Base-by-base conservation (phyloP, 2,329 filamentous ascomycete species). In the Aureobasidium sp. region DNA sequence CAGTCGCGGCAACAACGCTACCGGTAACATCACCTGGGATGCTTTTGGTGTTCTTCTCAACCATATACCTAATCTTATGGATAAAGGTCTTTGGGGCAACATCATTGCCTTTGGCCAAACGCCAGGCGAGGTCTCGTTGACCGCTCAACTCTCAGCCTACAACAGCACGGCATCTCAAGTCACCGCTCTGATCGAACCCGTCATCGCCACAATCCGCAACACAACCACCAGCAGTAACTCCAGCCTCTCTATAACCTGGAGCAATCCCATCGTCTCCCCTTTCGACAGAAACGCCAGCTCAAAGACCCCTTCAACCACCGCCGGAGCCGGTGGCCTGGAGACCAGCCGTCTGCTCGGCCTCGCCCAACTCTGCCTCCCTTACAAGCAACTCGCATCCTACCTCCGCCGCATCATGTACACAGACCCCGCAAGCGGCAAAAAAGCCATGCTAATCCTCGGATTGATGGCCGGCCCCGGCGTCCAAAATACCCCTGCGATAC, bases 11-110 rank as follows among this genome's bases (percentile, higher is more conserved):
- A 52, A 61, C 20, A 48, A 48, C 25, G 48, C 36, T 29, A 61
- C 59, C 11, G 59, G 59, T 17, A 61, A 39, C 20, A 27, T 34
- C 3, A 44, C 49, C 39, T 52, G 59, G 39, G 45, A 51, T n/a
- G 47, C 59, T 6, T 52, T 61, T 14, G 36, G 22, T 11, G 37
- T 52, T 9, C 29, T 55, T 9, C 22, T 61, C 20, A 45, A 42
- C 39, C 47, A 47, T 5, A 31, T 55, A 5, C 47, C 47, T 9
- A 20, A n/a, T 9, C 48, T 61, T 11, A 51, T 52, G 47, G 48
- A 39, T 6, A 45, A 61, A 31, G 49, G 49, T 4, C 9, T 61
- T 27, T 52, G 47, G 34, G 59, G 45, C 22, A 52, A 61, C 22
- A n/a, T 41, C 22, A 52, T 52, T 27, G 48, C 41, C 6, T 53